phyloP scores from a whole-genome alignment of 495 filamentous ascomycete species.

The Paragyromitra xinjiangensis region DNA sequence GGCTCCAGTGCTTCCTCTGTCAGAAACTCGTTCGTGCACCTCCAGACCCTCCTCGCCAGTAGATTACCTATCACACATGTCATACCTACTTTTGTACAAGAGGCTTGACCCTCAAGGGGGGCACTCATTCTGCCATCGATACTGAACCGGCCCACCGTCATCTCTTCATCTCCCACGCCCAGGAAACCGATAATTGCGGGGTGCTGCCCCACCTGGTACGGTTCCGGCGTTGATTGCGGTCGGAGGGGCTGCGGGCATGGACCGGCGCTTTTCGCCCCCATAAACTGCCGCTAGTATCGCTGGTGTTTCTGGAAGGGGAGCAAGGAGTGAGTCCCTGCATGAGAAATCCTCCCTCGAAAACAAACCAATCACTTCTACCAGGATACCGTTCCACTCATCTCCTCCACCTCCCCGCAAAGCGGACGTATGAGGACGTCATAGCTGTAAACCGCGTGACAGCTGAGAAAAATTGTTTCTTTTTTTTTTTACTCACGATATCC shows the following conservation, averaged over 20 bases:
- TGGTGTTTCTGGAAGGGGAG: slow-evolving; percentile 47
- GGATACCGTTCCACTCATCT: slow-evolving; percentile 42
- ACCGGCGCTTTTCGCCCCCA: slow-evolving; percentile 31
- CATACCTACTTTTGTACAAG: slow-evolving; percentile 15
- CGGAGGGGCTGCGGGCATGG: slow-evolving; percentile 34
- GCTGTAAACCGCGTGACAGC: slow-evolving; percentile 43
- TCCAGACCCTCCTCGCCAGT: slow-evolving; percentile 42
- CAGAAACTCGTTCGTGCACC: slow-evolving; percentile 15
- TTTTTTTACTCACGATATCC: slow-evolving; percentile 24
- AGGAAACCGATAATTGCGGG: slow-evolving; percentile 50
- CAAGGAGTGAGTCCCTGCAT: slow-evolving; percentile 46
- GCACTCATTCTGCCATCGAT: slow-evolving; percentile 19
- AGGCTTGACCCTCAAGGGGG: slow-evolving; percentile 17
- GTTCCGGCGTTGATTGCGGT: slow-evolving; percentile 36
- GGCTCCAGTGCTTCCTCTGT: slow-evolving; percentile 7
- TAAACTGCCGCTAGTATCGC: slow-evolving; percentile 38
- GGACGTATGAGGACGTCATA: slow-evolving; percentile 49
- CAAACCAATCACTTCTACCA: slow-evolving; percentile 49
- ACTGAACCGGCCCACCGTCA: slow-evolving; percentile 47
- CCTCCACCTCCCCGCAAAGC: slow-evolving; percentile 43
- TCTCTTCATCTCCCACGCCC: slow-evolving; percentile 45
- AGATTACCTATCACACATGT: slow-evolving; percentile 38
- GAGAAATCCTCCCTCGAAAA: slow-evolving; percentile 41
- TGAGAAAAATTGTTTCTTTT: slow-evolving; percentile 36
- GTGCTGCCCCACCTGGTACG: slow-evolving; percentile 45